These are phyloP conservation scores for Pistacia atlantica DNA, from an alignment of 345 rosid species.

Conservation along the genomic window DNA sequence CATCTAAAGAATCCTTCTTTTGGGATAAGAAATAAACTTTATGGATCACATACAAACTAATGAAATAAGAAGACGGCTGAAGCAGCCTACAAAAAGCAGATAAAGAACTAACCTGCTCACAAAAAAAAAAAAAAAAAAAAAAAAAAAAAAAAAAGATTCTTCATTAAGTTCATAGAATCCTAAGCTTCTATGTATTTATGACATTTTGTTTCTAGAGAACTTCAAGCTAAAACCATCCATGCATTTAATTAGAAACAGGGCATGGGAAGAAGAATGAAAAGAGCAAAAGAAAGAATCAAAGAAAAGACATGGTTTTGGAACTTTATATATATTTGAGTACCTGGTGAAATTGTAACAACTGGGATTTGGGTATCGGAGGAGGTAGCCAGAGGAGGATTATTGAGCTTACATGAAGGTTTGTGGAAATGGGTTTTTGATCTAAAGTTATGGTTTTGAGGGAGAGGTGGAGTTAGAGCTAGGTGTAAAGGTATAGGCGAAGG, in stretches of 20 bases:
- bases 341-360: constrained; percentile 37
- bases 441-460: constrained; percentile 45
- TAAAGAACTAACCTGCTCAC: neutral
- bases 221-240: constrained; percentile 31
- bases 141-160: constrained; percentile 1
- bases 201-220: neutral
- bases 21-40: neutral
- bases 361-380: constrained; percentile 43
- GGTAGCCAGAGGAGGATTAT: constrained; percentile 41
- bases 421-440: constrained; percentile 55
- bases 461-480: constrained; percentile 47
- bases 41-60: neutral
- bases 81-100: neutral
- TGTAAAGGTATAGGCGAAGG: constrained; percentile 64
- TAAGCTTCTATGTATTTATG: constrained; percentile 10
- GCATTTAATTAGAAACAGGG: constrained; percentile 18
- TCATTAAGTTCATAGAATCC: constrained; percentile 7
- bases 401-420: constrained; percentile 45
- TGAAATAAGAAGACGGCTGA: neutral
- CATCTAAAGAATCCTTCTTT: neutral
- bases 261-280: constrained; percentile 21
- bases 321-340: constrained; percentile 23
- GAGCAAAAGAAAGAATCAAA: constrained; percentile 2
- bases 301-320: neutral
- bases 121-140: neutral